phyloP scores from a whole-genome alignment of 345 rosid genomes.

The Citrus maxima region DNA sequence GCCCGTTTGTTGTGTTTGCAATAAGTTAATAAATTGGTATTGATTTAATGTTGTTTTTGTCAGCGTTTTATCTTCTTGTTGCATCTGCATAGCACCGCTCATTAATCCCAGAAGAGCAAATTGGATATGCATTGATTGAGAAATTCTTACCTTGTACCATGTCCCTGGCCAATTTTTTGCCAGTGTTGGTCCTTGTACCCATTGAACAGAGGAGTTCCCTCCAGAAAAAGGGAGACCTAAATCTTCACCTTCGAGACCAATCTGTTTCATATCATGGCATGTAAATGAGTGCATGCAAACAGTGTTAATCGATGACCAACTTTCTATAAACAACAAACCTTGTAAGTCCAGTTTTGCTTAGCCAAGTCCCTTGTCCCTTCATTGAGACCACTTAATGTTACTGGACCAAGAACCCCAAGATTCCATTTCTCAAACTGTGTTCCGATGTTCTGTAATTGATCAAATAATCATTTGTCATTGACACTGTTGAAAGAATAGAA shows the following conservation, averaged over 20 bases:
- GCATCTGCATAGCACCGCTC: too few relatives aligned
- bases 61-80: too few relatives aligned
- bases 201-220: conserved; percentile 69
- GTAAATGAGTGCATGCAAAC: not conserved
- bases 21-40: too few relatives aligned
- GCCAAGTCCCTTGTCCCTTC: conserved; percentile 80
- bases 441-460: conserved; percentile 72
- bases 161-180: conserved; percentile 65
- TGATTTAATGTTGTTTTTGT: too few relatives aligned
- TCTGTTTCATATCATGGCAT: conserved; percentile 26
- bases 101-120: not conserved
- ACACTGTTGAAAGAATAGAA: not conserved
- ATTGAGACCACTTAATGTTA: conserved; percentile 63
- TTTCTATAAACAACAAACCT: conserved; percentile 49
- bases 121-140: not conserved
- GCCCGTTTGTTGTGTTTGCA: too few relatives aligned
- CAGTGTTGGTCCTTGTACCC: conserved; percentile 60
- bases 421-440: conserved; percentile 80
- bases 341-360: conserved; percentile 87
- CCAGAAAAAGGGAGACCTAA: conserved; percentile 50
- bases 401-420: conserved; percentile 83
- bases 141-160: conserved; percentile 73
- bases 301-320: not conserved
- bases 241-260: conserved; percentile 78
- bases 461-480: not conserved